Percentiles rank a stretch among this genome's conserved stretches.
Evolutionary conservation across 2,329 filamentous ascomycete species (phyloP).

Genomic region (Verticillium tricorpus): DNA sequence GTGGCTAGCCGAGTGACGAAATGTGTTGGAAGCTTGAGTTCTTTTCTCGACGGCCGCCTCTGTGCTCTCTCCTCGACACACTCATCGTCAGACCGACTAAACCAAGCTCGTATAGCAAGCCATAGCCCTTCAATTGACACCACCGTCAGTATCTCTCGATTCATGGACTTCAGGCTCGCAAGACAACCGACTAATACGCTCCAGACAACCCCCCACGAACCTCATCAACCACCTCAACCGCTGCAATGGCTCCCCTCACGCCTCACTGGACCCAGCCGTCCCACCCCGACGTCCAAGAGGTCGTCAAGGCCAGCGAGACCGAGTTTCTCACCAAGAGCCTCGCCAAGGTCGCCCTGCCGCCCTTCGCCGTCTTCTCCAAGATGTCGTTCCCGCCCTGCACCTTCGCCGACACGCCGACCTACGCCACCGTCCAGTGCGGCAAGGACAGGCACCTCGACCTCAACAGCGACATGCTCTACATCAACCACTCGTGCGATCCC

Average conservation of each 20-base stretch:
- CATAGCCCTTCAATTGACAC: neutral
- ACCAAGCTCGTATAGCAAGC: neutral
- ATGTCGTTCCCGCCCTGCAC: slow-evolving; percentile 61
- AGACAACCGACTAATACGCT: neutral
- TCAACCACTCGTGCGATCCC: slow-evolving; percentile 65
- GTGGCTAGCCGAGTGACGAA: neutral
- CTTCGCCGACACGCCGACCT: slow-evolving; percentile 49
- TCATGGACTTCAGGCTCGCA: neutral
- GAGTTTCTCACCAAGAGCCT: slow-evolving; percentile 58
- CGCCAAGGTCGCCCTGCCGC: slow-evolving; percentile 49
- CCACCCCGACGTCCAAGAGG: slow-evolving; percentile 53
- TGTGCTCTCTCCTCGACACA: neutral
- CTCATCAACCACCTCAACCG: neutral
- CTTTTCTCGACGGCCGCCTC: neutral
- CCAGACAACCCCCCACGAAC: neutral
- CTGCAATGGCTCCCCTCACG: slow-evolving; percentile 49
- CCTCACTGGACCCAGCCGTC: slow-evolving; percentile 59
- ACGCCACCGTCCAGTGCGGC: slow-evolving; percentile 60
- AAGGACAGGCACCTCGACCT: slow-evolving; percentile 53
- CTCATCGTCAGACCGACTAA: neutral
- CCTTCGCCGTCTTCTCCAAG: slow-evolving; percentile 63
- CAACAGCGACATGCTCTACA: slow-evolving; percentile 63
- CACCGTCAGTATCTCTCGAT: neutral
- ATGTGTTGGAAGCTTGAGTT: neutral
- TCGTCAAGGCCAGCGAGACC: slow-evolving; percentile 44